Conservation (phyloP, 345 rosid species). For the Bruguiera parviflora region DNA sequence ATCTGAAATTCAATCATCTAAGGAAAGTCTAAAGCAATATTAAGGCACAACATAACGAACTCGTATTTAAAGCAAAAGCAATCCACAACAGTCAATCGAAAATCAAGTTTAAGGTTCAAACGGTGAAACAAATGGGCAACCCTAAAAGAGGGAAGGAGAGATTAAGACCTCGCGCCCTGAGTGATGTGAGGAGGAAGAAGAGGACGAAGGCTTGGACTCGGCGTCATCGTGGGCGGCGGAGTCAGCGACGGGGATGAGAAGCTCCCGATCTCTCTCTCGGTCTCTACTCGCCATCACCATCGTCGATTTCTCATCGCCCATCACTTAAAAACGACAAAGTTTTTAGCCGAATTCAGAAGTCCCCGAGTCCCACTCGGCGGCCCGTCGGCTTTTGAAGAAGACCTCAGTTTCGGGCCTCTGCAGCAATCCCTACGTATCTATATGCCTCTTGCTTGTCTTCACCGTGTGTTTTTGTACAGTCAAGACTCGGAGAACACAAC, state of each 20-base stretch:
- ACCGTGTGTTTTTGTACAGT: no score
- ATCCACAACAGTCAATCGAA: not conserved
- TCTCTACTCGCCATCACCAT: slow-evolving; percentile 57
- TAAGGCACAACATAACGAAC: not conserved
- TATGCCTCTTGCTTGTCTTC: no score
- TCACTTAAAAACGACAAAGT: slow-evolving; percentile 11
- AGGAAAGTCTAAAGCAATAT: not conserved
- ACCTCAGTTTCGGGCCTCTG: no score
- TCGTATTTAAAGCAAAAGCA: not conserved
- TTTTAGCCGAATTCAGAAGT: no score
- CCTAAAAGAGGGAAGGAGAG: no score
- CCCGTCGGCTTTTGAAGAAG: no score
- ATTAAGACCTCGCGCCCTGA: slow-evolving; percentile 74
- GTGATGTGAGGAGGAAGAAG: slow-evolving; percentile 55
- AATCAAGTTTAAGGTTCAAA: not conserved
- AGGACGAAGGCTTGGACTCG: slow-evolving; percentile 61
- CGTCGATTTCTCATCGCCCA: slow-evolving; percentile 80
- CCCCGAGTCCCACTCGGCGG: no score
- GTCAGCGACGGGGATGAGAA: slow-evolving; percentile 76
- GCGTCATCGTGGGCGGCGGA: slow-evolving; percentile 34
- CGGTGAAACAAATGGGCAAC: not conserved
- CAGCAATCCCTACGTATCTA: no score
- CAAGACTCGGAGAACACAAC: no score
- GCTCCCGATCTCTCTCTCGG: slow-evolving; percentile 81
- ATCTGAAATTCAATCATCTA: not conserved